phyloP scores from a whole-genome alignment of 768 basidiomycete genomes.

The Termitomyces sp. region DNA sequence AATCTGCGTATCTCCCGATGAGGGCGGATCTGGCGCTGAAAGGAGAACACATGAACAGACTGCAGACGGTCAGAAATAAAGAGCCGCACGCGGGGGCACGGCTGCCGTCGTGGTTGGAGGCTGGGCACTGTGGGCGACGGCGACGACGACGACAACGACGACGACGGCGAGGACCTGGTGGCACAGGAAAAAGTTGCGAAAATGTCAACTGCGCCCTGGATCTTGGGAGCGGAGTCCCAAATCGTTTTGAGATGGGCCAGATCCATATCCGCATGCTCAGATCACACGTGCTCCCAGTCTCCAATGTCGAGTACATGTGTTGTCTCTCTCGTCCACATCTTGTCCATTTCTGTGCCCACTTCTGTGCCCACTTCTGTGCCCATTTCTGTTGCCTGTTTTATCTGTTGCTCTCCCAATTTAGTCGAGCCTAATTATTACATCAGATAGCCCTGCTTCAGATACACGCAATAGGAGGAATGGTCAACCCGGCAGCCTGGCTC shows the following conservation, averaged over 20 bases:
- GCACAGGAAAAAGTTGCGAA: constrained; percentile 16
- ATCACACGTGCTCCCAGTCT: background rate
- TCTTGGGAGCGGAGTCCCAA: constrained; percentile 31
- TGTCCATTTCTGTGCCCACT: too few species aligned
- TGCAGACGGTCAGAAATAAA: constrained; percentile 3
- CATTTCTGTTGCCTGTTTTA: too few species aligned
- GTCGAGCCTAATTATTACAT: background rate
- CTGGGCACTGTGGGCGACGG: constrained; percentile 1
- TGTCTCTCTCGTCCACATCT: too few species aligned
- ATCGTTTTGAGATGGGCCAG: background rate
- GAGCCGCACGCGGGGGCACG: constrained; percentile 7
- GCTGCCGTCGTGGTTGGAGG: constrained; percentile 7
- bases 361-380: too few species aligned
- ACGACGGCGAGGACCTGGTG: constrained; percentile 4
- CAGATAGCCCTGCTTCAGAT: background rate
- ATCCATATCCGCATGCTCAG: background rate
- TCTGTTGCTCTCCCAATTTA: background rate
- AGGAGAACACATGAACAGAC: constrained; percentile 17
- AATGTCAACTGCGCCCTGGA: constrained; percentile 19
- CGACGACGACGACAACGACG: constrained; percentile 17
- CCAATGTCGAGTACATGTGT: too few species aligned
- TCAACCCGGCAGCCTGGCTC: constrained; percentile 4
- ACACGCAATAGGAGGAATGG: background rate
- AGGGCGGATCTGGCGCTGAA: constrained; percentile 46
- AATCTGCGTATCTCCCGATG: constrained; percentile 66